Percentiles rank a stretch among this genome's conserved stretches.
Conservation (phyloP, 805 yeast genomes). For the Candida berthetii region DNA sequence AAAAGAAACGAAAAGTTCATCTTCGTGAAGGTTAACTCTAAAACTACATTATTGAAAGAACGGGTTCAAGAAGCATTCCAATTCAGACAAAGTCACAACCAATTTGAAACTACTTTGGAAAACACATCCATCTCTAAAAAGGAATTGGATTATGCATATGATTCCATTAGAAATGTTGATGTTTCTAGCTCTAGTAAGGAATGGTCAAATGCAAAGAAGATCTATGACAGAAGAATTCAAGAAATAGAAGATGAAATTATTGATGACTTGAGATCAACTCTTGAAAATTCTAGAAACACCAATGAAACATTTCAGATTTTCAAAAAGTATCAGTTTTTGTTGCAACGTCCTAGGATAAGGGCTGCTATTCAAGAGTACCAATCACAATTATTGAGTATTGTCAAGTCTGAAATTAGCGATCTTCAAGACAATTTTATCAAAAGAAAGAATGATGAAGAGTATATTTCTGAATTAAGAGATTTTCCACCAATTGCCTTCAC, state of each 20-base stretch:
- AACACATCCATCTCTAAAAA: conserved; percentile 9
- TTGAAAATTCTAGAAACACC: conserved; percentile 34
- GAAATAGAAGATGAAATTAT: conserved; percentile 42
- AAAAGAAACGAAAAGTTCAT: conserved; percentile 68
- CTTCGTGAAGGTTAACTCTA: conserved; percentile 52
- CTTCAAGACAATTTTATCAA: conserved; percentile 34
- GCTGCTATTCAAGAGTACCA: conserved; percentile 59
- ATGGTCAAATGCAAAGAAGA: conserved; percentile 36
- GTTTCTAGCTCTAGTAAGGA: conserved; percentile 28
- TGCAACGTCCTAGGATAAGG: conserved; percentile 47
- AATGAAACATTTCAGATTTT: conserved; percentile 48
- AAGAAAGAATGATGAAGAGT: conserved; percentile 28
- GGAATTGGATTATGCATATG: conserved; percentile 36
- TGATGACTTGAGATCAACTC: conserved; percentile 27
- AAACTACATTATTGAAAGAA: conserved; percentile 31
- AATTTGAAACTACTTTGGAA: conserved; percentile 33
- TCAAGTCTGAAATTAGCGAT: conserved; percentile 38
- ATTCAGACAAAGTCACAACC: conserved; percentile 50
- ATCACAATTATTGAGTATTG: conserved; percentile 37
- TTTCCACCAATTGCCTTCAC: conserved; percentile 41
- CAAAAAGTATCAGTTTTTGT: conserved; percentile 39
- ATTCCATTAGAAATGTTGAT: conserved; percentile 29
- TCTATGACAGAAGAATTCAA: conserved; percentile 36
- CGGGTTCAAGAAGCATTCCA: conserved; percentile 34
- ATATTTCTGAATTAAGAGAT: conserved; percentile 34